Base-by-base conservation (phyloP, 1,139 yeast species). In the Tardiomyces depauwii region DNA sequence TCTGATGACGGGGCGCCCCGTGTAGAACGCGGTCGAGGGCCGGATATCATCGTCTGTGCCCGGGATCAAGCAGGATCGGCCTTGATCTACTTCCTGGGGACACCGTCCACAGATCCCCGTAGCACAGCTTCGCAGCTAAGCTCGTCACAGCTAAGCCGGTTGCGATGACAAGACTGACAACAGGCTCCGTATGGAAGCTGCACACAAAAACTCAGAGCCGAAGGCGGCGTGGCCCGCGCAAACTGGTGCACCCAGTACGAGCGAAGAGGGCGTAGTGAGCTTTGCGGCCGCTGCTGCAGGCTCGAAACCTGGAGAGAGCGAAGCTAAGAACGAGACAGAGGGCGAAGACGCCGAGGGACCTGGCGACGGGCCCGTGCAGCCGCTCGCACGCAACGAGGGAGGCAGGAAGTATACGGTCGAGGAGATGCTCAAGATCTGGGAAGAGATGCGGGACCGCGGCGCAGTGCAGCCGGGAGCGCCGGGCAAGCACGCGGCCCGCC, bases 371-470 rank as follows among this genome's bases (percentile, higher is more conserved):
- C 16, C 16, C 4, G 36, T 13, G 36, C 39, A 10, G 21, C 39
- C 39, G 39, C 39, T 36, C 13, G n/a, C 19, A 6, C 18, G 19
- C 18, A 36, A 18, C 13, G 42, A 42, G 7, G 40, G 39, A 19
- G 64, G 67, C 18, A 50, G 53, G 38, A 55, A 51, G 43, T 79
- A 79, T 53, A 57, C 75, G 13, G 66, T 77, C 61, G 71, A 73
- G 33, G 78, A 79, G 51, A 73, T 79, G 52, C 69, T 79, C 50
- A 66, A 70, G 38, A 73, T 78, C 18, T 79, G 80, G 75, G 62
- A 67, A 32, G 65, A 69, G 38, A 68, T 76, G 62, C 69, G 74
- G 59, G 52, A 53, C 16, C 53, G 55, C 44, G 55, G 60, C 18
- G 52, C 53, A 16, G 52, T 55, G 39, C 56, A 55, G 36, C 60